Evolutionary conservation across 176 grass and related monocot genomes (phyloP).

Genomic region (Carex pumila): DNA sequence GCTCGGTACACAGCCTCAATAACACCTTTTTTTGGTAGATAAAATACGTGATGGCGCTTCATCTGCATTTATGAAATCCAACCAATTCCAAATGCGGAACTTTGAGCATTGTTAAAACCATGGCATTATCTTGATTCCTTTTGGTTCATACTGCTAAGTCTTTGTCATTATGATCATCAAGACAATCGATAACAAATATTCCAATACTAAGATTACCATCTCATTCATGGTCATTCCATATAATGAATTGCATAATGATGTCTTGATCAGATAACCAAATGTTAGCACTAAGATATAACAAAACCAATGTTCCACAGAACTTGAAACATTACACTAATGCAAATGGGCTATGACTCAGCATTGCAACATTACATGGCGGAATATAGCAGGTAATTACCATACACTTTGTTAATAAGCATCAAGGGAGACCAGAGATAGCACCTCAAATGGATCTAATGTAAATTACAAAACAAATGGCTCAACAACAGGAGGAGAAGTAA

Average conservation of each 20-base stretch:
- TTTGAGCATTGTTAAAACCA: constrained; percentile 53
- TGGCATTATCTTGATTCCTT: constrained; percentile 44
- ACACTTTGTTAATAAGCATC: background rate
- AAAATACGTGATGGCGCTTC: constrained; percentile 48
- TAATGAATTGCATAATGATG: background rate
- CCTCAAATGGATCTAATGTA: background rate
- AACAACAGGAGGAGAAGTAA: background rate
- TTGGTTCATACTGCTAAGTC: constrained; percentile 8
- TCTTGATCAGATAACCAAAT: background rate
- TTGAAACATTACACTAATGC: background rate
- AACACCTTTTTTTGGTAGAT: constrained; percentile 51
- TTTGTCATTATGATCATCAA: constrained; percentile 13
- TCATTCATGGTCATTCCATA: constrained; percentile 29
- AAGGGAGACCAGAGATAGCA: background rate
- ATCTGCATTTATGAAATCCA: constrained; percentile 66
- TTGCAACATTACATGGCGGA: background rate
- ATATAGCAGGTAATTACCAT: background rate
- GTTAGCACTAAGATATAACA: background rate
- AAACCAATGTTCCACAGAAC: background rate
- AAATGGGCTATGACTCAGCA: background rate
- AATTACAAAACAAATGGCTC: background rate
- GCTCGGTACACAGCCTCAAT: constrained; percentile 42
- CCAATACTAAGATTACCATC: constrained; percentile 34
- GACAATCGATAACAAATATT: constrained; percentile 27
- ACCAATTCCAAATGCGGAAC: constrained; percentile 76